These are phyloP conservation scores for Globisporangium spinosum DNA, from an alignment of 352 stramenopile species.

Conservation along the genomic window DNA sequence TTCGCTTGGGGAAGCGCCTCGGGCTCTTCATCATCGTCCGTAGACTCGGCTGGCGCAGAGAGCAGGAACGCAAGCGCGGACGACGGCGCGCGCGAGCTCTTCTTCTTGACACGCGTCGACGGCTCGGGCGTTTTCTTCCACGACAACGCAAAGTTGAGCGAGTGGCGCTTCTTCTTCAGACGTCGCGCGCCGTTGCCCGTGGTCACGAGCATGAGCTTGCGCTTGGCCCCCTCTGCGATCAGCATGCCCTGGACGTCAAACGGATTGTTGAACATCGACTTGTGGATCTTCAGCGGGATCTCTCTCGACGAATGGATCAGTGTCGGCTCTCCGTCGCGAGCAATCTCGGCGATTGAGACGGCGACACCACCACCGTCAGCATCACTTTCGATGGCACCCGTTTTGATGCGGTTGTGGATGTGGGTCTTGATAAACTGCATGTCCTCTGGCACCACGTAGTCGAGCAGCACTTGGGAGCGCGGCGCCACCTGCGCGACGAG, in stretches of 20 bases:
- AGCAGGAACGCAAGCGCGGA: constrained; percentile 81
- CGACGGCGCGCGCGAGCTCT: constrained; percentile 46
- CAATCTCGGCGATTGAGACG: constrained; percentile 24
- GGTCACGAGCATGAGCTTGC: constrained; percentile 78
- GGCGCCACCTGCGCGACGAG: constrained; percentile 54
- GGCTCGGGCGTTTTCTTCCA: constrained; percentile 79
- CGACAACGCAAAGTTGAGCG: constrained; percentile 67
- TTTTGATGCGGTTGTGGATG: constrained; percentile 45
- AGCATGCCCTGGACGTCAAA: constrained; percentile 71
- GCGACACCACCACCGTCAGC: not conserved
- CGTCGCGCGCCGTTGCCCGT: constrained; percentile 56
- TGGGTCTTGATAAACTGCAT: constrained; percentile 65
- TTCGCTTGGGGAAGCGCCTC: constrained; percentile 71
- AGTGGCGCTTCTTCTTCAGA: constrained; percentile 87
- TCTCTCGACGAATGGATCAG: constrained; percentile 36
- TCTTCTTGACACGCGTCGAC: constrained; percentile 70
- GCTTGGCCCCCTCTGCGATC: constrained; percentile 65
- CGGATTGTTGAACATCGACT: constrained; percentile 82
- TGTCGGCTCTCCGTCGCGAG: constrained; percentile 25
- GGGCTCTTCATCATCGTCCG: constrained; percentile 66
- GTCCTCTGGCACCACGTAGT: constrained; percentile 53
- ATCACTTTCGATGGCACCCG: not conserved
- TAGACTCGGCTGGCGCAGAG: constrained; percentile 62
- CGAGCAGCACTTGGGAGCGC: constrained; percentile 68
- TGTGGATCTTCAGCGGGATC: constrained; percentile 80